Percentiles rank a stretch among this genome's conserved stretches.
These are phyloP conservation scores for Sugiyamaella neomexicana DNA, from an alignment of 1,139 yeast species.

Conservation along the genomic window DNA sequence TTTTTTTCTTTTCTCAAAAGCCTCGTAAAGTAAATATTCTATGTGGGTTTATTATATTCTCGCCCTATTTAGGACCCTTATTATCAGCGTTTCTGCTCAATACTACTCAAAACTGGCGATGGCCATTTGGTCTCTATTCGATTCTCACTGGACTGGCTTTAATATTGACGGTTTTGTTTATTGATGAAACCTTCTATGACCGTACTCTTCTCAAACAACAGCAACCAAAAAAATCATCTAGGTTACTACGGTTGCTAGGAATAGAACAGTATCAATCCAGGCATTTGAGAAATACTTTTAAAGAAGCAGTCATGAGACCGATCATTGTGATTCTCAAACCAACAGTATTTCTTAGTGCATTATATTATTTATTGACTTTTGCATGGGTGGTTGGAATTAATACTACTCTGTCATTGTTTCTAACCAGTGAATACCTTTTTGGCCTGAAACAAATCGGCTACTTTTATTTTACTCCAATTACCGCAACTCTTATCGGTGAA, in stretches of 20 bases:
- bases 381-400: constrained; percentile 23
- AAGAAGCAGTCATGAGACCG: constrained; percentile 20
- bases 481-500: constrained; percentile 18
- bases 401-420: constrained; percentile 18
- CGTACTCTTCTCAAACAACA: not conserved
- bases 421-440: constrained; percentile 18
- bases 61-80: constrained; percentile 19
- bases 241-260: constrained; percentile 16
- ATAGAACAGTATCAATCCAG: constrained; percentile 17
- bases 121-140: constrained; percentile 19
- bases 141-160: constrained; percentile 20
- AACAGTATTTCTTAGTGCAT: constrained; percentile 14
- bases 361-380: constrained; percentile 18
- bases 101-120: constrained; percentile 19
- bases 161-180: constrained; percentile 13
- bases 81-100: constrained; percentile 17
- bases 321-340: constrained; percentile 16
- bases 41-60: constrained; percentile 18
- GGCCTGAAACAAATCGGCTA: constrained; percentile 18
- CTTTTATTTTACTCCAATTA: constrained; percentile 21
- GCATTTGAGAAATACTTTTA: constrained; percentile 13
- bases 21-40: constrained; percentile 19
- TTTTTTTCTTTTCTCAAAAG: constrained; percentile 16
- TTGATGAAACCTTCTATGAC: constrained; percentile 20
- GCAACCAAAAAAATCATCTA: constrained; percentile 15